Percentiles rank a stretch among this genome's conserved stretches.
These are phyloP conservation scores for Purpureocillium lavendulum DNA, from an alignment of 2,329 filamentous ascomycete species.

Conservation along the genomic window DNA sequence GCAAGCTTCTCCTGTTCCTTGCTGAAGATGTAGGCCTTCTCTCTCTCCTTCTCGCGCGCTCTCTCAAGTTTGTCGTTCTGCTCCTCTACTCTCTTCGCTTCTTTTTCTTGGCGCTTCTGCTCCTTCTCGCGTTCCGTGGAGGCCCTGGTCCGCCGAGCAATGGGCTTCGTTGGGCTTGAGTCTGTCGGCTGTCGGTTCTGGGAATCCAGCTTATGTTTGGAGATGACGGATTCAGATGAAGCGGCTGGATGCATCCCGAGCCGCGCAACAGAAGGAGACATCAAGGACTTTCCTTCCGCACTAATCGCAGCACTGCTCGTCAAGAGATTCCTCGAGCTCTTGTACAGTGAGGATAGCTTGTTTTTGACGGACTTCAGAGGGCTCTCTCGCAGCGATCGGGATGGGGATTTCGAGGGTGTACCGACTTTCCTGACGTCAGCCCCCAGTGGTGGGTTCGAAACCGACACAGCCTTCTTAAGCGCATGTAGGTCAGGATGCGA, in stretches of 20 bases:
- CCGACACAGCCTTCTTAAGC: conserved; percentile 53
- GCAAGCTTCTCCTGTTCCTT: conserved; percentile 48
- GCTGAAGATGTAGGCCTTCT: conserved; percentile 54
- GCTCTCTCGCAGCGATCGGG: conserved; percentile 56
- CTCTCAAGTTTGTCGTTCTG: conserved; percentile 57
- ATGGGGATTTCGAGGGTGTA: conserved; percentile 48
- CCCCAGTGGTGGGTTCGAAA: conserved; percentile 45
- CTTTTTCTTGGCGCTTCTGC: conserved; percentile 58
- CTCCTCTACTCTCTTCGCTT: conserved; percentile 52
- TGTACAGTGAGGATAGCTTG: conserved; percentile 83
- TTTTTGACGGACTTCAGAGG: conserved; percentile 88
- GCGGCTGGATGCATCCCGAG: conserved; percentile 33
- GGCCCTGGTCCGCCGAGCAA: conserved; percentile 43
- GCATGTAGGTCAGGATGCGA: conserved; percentile 13
- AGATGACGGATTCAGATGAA: conserved; percentile 40
- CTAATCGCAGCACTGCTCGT: conserved; percentile 63
- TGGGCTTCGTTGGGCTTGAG: conserved; percentile 33
- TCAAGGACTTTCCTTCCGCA: conserved; percentile 50
- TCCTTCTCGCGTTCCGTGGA: conserved; percentile 55
- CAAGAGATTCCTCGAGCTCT: conserved; percentile 78
- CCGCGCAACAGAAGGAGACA: conserved; percentile 44
- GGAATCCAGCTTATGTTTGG: conserved; percentile 14
- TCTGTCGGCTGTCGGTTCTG: conserved; percentile 12
- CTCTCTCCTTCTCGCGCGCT: conserved; percentile 59
- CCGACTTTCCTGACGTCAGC: conserved; percentile 35